Percentiles rank a stretch among this genome's conserved stretches.
Conservation (phyloP, 768 basidiomycete species). For the Hericium erinaceus region DNA sequence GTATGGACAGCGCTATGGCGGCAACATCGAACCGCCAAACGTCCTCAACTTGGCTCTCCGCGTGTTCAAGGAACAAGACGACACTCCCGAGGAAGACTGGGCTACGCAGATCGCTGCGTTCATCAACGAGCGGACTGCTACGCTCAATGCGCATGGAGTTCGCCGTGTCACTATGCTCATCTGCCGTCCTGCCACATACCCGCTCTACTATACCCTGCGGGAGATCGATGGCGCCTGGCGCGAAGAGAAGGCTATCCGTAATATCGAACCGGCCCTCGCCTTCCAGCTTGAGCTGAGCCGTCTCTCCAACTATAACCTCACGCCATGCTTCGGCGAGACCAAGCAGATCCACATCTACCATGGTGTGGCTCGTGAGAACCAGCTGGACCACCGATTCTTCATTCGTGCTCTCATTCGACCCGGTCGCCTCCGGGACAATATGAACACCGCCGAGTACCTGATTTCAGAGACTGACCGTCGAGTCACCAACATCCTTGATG, state of each 20-base stretch:
- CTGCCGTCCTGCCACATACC: conserved; percentile 87
- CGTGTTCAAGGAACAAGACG: conserved; percentile 73
- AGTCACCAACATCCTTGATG: conserved; percentile 88
- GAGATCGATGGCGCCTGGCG: conserved; percentile 66
- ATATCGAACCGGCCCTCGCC: conserved; percentile 95
- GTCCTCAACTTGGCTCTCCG: conserved; percentile 92
- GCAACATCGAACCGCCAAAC: conserved; percentile 70
- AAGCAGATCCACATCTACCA: conserved; percentile 99
- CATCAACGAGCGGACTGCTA: conserved; percentile 54
- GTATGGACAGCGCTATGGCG: conserved; percentile 67
- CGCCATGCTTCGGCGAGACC: conserved; percentile 92
- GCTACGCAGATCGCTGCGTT: conserved; percentile 61
- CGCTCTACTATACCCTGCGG: conserved; percentile 89
- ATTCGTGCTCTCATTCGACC: conserved; percentile 94
- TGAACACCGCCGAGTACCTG: conserved; percentile 96
- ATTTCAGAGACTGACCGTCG: conserved; percentile 97
- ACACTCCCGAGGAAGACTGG: conserved; percentile 71
- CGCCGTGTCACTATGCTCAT: conserved; percentile 89
- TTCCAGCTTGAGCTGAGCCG: conserved; percentile 97
- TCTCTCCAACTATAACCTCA: conserved; percentile 92
- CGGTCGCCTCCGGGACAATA: conserved; percentile 82
- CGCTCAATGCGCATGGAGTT: conserved; percentile 69
- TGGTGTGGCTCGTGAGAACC: conserved; percentile 89
- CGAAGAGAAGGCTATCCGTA: conserved; percentile 94
- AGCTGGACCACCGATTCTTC: conserved; percentile 97